Conservation (phyloP, 345 rosid species). For the Eucalyptus polybractea region DNA sequence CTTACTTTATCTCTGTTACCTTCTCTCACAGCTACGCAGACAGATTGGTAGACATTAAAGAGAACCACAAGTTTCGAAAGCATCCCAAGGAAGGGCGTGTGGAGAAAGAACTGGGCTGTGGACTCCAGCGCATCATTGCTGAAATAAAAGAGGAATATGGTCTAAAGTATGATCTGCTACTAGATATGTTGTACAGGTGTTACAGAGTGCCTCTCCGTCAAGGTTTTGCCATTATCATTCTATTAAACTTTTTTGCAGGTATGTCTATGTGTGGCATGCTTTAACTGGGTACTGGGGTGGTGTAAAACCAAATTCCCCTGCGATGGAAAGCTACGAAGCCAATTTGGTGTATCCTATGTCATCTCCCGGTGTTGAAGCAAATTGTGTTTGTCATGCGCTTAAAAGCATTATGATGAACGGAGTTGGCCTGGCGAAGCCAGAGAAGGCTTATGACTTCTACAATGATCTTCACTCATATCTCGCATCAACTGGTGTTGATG, state of each 20-base stretch:
- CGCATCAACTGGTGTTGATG: constrained; percentile 1
- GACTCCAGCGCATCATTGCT: constrained; percentile 14
- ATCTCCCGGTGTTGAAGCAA: neutral
- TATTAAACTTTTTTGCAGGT: neutral
- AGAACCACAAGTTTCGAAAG: constrained; percentile 13
- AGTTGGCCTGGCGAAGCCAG: constrained; percentile 9
- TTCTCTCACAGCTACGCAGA: neutral
- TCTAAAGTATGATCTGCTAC: constrained; percentile 2
- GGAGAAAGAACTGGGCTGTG: neutral
- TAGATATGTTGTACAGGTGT: neutral
- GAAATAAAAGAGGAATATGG: constrained; percentile 12
- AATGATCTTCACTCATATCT: constrained; percentile 11
- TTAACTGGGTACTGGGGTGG: constrained; percentile 16
- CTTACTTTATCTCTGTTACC: neutral
- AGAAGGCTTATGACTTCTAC: constrained; percentile 5
- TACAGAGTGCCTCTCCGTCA: neutral
- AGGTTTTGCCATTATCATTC: neutral
- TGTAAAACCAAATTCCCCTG: neutral
- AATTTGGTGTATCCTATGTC: neutral
- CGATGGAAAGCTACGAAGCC: neutral
- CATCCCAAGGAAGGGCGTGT: neutral
- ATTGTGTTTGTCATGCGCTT: neutral
- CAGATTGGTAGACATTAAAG: neutral
- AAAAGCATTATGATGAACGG: neutral
- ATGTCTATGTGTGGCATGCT: constrained; percentile 18